These are phyloP conservation scores for Lactarius akahatsu DNA, from an alignment of 768 basidiomycete genomes.

Conservation along the genomic window DNA sequence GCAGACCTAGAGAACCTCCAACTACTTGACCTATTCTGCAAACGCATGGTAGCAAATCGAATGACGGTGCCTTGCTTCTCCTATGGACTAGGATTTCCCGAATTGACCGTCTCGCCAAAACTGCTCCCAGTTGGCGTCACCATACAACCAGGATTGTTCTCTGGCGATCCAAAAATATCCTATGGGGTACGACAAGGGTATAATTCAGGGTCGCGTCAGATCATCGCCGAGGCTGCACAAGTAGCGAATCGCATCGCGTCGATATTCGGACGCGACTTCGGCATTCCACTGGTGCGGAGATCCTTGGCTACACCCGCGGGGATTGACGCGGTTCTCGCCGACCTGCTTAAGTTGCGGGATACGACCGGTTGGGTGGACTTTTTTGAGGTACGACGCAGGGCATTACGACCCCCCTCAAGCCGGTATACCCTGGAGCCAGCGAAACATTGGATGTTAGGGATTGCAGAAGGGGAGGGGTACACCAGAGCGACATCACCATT, in stretches of 20 bases:
- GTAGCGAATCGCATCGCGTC: slow-evolving; percentile 75
- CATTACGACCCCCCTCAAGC: slow-evolving; percentile 39
- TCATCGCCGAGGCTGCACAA: slow-evolving; percentile 84
- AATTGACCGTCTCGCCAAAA: slow-evolving; percentile 34
- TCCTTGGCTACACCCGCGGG: slow-evolving; percentile 37
- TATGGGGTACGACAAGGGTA: slow-evolving; percentile 44
- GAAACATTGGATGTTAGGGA: slow-evolving; percentile 67
- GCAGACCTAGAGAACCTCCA: slow-evolving; percentile 33
- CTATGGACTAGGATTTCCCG: neutral
- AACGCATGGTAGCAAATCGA: slow-evolving; percentile 19
- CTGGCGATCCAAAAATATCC: slow-evolving; percentile 51
- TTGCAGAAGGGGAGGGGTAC: slow-evolving; percentile 79
- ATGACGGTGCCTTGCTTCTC: slow-evolving; percentile 3
- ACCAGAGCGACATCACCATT: slow-evolving; percentile 82
- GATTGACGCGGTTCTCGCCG: slow-evolving; percentile 39
- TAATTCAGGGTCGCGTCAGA: slow-evolving; percentile 46
- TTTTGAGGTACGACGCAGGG: slow-evolving; percentile 37
- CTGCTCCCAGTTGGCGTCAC: slow-evolving; percentile 24
- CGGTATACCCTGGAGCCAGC: slow-evolving; percentile 53
- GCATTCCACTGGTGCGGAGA: slow-evolving; percentile 66
- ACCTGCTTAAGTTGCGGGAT: slow-evolving; percentile 51
- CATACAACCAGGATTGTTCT: slow-evolving; percentile 32
- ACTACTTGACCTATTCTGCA: slow-evolving; percentile 34
- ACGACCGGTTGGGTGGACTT: slow-evolving; percentile 45
- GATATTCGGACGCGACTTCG: slow-evolving; percentile 58